Conservation (phyloP, 1,284 basidiomycete genomes). For the Chalciporus sp. region DNA sequence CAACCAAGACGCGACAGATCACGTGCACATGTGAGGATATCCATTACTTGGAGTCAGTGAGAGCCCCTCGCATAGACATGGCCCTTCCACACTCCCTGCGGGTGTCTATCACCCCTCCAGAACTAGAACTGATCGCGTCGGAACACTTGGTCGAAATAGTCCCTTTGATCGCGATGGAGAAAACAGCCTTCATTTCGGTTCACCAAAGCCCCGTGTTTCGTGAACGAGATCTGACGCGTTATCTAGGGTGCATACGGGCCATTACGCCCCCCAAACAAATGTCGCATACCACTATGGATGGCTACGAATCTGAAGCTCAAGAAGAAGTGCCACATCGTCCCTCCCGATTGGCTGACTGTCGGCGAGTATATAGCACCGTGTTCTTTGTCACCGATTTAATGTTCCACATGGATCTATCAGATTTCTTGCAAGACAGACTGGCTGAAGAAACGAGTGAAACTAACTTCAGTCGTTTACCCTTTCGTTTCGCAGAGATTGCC, state of each 20-base stretch:
- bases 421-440: conserved; percentile 76
- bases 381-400: not conserved
- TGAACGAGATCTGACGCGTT: conserved; percentile 38
- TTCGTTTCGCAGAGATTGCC: conserved; percentile 86
- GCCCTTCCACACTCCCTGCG: conserved; percentile 62
- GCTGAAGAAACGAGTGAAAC: conserved; percentile 70
- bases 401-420: conserved; percentile 33
- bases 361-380: conserved; percentile 47
- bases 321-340: conserved; percentile 89
- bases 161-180: conserved; percentile 85
- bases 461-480: conserved; percentile 78
- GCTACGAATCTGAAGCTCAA: conserved; percentile 92
- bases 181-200: conserved; percentile 83
- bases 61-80: conserved; percentile 43
- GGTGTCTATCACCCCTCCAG: conserved; percentile 70
- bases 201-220: not conserved
- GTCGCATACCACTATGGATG: conserved; percentile 91
- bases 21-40: conserved; percentile 20
- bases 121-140: conserved; percentile 85
- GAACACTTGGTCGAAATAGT: conserved; percentile 83
- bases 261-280: conserved; percentile 83
- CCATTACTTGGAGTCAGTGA: not conserved
- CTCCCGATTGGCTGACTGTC: conserved; percentile 86
- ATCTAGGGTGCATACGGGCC: conserved; percentile 89
- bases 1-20: conserved; percentile 21